A percentile compares a stretch with the other conserved stretches of the same genome.
Evolutionary conservation across 768 basidiomycete species (phyloP).

Genomic region (Lactarius hengduanensis): DNA sequence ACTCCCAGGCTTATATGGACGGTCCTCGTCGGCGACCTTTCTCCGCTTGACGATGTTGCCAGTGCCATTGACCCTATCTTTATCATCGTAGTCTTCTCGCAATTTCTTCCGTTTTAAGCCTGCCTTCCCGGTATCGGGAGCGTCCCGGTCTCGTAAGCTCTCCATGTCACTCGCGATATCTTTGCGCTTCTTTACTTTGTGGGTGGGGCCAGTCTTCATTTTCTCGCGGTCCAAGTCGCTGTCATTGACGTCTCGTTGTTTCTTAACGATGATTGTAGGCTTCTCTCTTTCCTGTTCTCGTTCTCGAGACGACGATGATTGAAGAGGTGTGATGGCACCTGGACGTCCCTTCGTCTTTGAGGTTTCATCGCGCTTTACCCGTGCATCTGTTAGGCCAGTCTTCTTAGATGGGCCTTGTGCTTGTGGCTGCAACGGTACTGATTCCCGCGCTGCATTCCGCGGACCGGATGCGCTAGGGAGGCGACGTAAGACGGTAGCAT

Average conservation of each 20-base stretch:
- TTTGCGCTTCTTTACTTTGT: constrained; percentile 24
- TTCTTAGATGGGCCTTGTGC: constrained; percentile 30
- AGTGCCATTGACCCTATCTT: constrained; percentile 20
- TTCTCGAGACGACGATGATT: constrained; percentile 31
- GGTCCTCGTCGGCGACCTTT: constrained; percentile 26
- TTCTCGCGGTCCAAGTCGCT: constrained; percentile 23
- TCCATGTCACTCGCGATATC: constrained; percentile 22
- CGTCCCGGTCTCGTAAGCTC: constrained; percentile 30
- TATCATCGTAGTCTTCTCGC: constrained; percentile 30
- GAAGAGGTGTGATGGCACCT: constrained; percentile 37
- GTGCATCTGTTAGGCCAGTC: constrained; percentile 33
- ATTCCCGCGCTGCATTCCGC: constrained; percentile 21
- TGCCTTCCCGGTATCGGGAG: constrained; percentile 19
- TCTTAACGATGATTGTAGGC: constrained; percentile 3
- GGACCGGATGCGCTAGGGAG: constrained; percentile 30
- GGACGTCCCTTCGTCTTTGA: constrained; percentile 35
- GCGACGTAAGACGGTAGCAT: constrained; percentile 19
- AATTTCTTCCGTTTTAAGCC: constrained; percentile 33
- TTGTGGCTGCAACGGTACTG: constrained; percentile 24
- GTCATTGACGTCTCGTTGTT: constrained; percentile 21
- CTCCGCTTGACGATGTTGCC: constrained; percentile 23
- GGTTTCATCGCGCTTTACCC: constrained; percentile 34
- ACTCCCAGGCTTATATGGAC: constrained; percentile 23
- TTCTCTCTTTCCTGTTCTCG: constrained; percentile 23
- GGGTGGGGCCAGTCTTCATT: neutral